Conservation (phyloP, 2,329 filamentous ascomycete species). For the Epichloe coenophiala region DNA sequence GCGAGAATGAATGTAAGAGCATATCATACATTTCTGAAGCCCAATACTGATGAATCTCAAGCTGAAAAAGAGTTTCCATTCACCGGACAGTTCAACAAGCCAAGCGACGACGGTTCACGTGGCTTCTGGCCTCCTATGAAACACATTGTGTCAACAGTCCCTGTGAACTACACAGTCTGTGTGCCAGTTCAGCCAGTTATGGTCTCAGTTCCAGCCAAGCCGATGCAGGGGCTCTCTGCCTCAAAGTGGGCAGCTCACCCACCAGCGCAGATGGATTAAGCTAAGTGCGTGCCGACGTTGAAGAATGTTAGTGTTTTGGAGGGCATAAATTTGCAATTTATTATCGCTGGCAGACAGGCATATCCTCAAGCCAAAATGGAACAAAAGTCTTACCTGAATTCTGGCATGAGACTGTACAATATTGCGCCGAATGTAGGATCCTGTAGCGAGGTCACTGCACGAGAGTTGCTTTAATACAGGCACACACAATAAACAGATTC, state of each 20-base stretch:
- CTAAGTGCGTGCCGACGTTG: background rate
- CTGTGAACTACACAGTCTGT: background rate
- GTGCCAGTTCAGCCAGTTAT: too few relatives aligned
- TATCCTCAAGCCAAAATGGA: background rate
- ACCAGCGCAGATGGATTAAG: background rate
- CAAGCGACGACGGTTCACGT: background rate
- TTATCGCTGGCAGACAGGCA: background rate
- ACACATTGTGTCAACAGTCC: background rate
- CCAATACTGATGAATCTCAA: background rate
- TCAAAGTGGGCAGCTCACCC: constrained; percentile 1
- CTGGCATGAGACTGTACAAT: background rate
- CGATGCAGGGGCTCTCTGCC: constrained; percentile 1
- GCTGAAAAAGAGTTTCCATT: background rate
- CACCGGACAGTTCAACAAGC: background rate
- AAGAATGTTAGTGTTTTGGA: background rate
- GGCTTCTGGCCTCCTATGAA: background rate
- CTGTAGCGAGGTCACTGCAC: background rate
- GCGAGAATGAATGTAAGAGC: background rate
- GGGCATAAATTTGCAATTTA: background rate
- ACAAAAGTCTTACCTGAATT: background rate
- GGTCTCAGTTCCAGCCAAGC: background rate
- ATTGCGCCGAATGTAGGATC: background rate
- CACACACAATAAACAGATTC: background rate
- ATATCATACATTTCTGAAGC: background rate
- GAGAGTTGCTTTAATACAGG: background rate